Base-by-base conservation (phyloP, 2,329 filamentous ascomycete genomes). In the Bipolaris victoriae region DNA sequence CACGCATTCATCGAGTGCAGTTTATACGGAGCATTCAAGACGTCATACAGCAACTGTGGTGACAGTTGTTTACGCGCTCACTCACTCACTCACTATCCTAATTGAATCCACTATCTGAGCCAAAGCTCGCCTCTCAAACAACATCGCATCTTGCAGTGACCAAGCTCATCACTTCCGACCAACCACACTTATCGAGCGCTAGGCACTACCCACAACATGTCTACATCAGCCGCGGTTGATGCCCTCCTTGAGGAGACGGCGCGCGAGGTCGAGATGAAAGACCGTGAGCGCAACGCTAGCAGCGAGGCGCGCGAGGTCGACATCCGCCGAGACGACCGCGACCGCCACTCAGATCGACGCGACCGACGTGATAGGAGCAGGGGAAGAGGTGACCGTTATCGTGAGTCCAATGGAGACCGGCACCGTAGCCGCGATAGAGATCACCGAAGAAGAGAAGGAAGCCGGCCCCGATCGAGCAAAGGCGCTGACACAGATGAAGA, bases 221-320 rank as follows among this genome's bases (percentile, higher is more conserved):
- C 65, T 49, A 60, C 64, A 45, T 84, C 83, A 76, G 81, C 89
- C 67, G 92, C 96, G 74, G 91, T 97, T 69, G 93, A 97, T 83
- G 91, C 92, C 65, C 85, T 97, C 64, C 87, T 97, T 67, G 92
- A 97, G 78, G 91, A 68, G 55, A 65, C 66, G 15, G 68, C 63
- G 33, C 61, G 60, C 54, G 67, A 71, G 18, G 57, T 65, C 43
- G 62, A 67, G 47, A 64, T 58, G 48, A 66, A 58, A 44, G 45
- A 52, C 35, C 58, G 53, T 41, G 59, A 55, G 53, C 63, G 59
- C 52, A 49, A 55, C 29, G 60, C 63, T 15, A 65, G 64, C 50
- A 58, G 51, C 44, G 66, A 66, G 37, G 58, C 58, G 16, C 67
- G 63, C 64, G 85, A 64, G 45, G 51, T 53, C 40, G 58, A 63